Evolutionary conservation across 208 protist genomes (phyloP).

Genomic region (Acanthamoeba healyi): DNA sequence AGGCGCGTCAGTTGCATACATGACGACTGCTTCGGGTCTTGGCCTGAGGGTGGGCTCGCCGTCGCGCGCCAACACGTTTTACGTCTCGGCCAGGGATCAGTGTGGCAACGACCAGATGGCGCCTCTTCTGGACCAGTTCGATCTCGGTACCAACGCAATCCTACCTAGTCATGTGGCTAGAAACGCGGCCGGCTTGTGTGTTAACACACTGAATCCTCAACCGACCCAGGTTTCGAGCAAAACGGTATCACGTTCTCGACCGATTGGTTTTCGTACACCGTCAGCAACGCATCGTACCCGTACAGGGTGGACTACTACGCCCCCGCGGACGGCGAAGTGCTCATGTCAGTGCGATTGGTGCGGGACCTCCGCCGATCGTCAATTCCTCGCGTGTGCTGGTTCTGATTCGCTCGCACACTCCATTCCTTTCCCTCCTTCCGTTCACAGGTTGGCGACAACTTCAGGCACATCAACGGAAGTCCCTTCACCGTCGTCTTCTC

Average conservation of each 20-base stretch:
- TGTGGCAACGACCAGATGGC: slow-evolving; percentile 30
- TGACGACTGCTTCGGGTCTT: slow-evolving; percentile 27
- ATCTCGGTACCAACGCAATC: no score
- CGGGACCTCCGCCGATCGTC: neutral
- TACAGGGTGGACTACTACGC: slow-evolving; percentile 40
- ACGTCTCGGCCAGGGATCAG: neutral
- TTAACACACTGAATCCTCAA: neutral
- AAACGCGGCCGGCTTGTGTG: no score
- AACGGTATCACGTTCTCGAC: slow-evolving; percentile 39
- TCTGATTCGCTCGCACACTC: neutral
- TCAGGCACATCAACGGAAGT: slow-evolving; percentile 28
- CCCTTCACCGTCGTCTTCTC: slow-evolving; percentile 53
- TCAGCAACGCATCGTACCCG: neutral
- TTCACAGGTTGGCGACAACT: slow-evolving; percentile 25
- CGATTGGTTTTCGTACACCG: slow-evolving; percentile 25
- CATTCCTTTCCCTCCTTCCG: neutral
- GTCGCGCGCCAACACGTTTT: slow-evolving; percentile 53
- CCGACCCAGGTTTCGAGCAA: slow-evolving; percentile 31
- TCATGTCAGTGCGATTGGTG: slow-evolving; percentile 35
- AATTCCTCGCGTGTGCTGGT: no score
- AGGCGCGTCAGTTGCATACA: neutral
- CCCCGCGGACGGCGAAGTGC: slow-evolving; percentile 7
- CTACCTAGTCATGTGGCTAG: no score
- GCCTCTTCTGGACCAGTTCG: slow-evolving; percentile 13
- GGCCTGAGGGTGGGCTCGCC: neutral